These are phyloP conservation scores for Lecanicillium sp. DNA, from an alignment of 2,329 filamentous ascomycete genomes.

Conservation along the genomic window DNA sequence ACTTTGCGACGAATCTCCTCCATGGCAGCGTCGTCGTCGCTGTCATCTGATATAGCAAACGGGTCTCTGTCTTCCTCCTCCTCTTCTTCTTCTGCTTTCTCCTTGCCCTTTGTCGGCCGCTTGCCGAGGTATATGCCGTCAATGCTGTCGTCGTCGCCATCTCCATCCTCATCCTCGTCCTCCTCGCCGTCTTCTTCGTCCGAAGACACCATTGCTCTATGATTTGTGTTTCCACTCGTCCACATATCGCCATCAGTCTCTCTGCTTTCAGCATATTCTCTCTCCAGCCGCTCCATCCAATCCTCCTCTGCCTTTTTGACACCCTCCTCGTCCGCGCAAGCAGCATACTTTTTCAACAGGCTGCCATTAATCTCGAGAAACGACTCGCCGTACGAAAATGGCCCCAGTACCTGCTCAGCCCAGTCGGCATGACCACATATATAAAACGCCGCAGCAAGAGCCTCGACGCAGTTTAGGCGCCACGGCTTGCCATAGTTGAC, in stretches of 20 bases:
- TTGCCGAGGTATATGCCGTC: conserved; percentile 56
- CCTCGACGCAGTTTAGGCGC: conserved; percentile 92
- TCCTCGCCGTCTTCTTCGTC: conserved; percentile 47
- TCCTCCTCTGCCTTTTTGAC: conserved; percentile 78
- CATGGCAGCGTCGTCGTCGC: conserved; percentile 79
- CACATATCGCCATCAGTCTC: conserved; percentile 69
- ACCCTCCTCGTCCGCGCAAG: conserved; percentile 70
- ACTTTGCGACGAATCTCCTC: conserved; percentile 83
- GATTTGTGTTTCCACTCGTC: conserved; percentile 85
- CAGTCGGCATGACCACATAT: conserved; percentile 90
- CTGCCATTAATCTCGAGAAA: conserved; percentile 88
- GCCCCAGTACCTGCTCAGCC: conserved; percentile 73
- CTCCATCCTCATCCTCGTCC: conserved; percentile 38
- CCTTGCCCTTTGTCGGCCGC: conserved; percentile 25
- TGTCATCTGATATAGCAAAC: conserved; percentile 70
- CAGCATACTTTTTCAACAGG: conserved; percentile 75
- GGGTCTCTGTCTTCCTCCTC: conserved; percentile 51
- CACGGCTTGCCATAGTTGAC: conserved; percentile 97
- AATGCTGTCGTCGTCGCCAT: conserved; percentile 35
- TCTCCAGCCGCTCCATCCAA: conserved; percentile 85
- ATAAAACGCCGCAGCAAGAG: conserved; percentile 81
- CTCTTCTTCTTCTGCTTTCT: conserved; percentile 25
- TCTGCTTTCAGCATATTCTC: conserved; percentile 76
- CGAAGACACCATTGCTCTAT: conserved; percentile 44
- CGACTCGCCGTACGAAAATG: conserved; percentile 80